These are phyloP conservation scores for Aeschynomene evenia DNA, from an alignment of 306 rosid genomes.

Conservation along the genomic window DNA sequence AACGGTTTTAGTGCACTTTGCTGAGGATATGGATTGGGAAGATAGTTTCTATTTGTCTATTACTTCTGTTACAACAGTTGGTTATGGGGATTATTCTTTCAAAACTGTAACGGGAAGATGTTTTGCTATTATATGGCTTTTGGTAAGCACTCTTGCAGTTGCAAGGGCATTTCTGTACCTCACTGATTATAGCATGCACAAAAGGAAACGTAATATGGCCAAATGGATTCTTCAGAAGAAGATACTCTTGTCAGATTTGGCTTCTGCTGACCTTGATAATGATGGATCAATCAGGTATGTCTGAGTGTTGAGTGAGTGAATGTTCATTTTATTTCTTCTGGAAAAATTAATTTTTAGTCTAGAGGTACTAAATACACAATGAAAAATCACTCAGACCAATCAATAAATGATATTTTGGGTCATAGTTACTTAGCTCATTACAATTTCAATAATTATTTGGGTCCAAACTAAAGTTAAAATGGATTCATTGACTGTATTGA, in stretches of 20 bases:
- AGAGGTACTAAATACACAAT: no score
- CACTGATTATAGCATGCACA: constrained; percentile 62
- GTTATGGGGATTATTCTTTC: constrained; percentile 69
- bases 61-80: constrained; percentile 75
- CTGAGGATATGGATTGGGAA: constrained; percentile 51
- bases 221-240: constrained; percentile 69
- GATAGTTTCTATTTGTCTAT: constrained; percentile 65
- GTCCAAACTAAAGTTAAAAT: no score
- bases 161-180: constrained; percentile 66
- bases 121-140: constrained; percentile 68
- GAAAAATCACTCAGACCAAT: no score
- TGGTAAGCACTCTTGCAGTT: constrained; percentile 68
- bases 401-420: no score
- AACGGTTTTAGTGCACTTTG: constrained; percentile 43
- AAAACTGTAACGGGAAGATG: constrained; percentile 50
- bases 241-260: constrained; percentile 56
- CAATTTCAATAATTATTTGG: no score
- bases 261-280: constrained; percentile 70
- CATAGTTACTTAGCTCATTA: no score
- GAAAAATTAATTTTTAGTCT: no score
- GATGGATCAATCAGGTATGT: constrained; percentile 82
- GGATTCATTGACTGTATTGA: no score
- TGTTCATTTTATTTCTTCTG: no score
- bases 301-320: background rate
- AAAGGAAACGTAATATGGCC: constrained; percentile 56